Evolutionary conservation across 2,329 filamentous ascomycete species (phyloP).

Genomic region (Bipolaris bicolor): DNA sequence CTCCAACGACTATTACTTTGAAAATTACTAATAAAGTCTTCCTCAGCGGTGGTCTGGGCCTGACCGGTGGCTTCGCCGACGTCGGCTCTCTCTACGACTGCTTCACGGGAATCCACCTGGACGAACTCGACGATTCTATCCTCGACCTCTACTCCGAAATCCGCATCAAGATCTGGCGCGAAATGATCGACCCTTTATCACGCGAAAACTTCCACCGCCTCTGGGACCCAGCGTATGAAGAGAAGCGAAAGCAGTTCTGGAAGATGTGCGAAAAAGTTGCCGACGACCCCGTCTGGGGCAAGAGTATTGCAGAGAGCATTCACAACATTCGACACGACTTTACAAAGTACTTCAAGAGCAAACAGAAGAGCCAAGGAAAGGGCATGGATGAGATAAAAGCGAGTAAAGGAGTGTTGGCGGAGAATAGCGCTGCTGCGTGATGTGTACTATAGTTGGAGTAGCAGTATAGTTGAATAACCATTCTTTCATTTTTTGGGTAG

Average conservation of each 20-base stretch:
- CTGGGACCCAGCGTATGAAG: constrained; percentile 36
- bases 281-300: constrained; percentile 39
- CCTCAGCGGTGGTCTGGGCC: constrained; percentile 62
- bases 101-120: constrained; percentile 50
- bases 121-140: constrained; percentile 43
- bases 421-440: constrained; percentile 16
- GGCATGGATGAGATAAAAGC: constrained; percentile 7
- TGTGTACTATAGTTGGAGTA: not conserved
- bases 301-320: constrained; percentile 33
- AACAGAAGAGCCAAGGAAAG: constrained; percentile 14
- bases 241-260: constrained; percentile 44
- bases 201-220: constrained; percentile 51
- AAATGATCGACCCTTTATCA: constrained; percentile 46
- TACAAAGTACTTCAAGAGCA: constrained; percentile 46
- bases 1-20: not conserved
- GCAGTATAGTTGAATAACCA: too few relatives aligned
- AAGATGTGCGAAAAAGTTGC: constrained; percentile 39
- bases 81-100: constrained; percentile 67
- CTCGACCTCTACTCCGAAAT: constrained; percentile 45
- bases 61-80: constrained; percentile 70
- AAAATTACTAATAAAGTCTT: too few relatives aligned
- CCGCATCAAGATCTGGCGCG: constrained; percentile 43
- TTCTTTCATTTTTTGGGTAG: too few relatives aligned
- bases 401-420: constrained; percentile 8
- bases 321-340: constrained; percentile 44